A percentile compares a stretch with the other conserved stretches of the same genome.
Evolutionary conservation across 352 stramenopile species (phyloP).

Genomic region (Phytophthora megakarya): DNA sequence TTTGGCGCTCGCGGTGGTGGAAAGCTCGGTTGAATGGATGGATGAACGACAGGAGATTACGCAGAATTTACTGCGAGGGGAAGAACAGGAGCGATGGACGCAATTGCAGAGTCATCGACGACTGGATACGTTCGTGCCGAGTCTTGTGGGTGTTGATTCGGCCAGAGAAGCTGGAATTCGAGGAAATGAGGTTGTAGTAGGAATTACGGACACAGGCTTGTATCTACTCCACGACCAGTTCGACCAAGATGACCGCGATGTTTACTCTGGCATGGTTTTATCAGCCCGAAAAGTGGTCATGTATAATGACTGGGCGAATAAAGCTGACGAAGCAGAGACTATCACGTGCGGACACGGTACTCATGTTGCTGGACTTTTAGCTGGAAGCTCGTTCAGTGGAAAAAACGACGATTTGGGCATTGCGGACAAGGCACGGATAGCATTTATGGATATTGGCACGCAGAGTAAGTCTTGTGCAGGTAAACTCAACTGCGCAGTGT

Average conservation of each 20-base stretch:
- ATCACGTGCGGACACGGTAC: constrained; percentile 88
- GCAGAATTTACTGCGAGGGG: constrained; percentile 38
- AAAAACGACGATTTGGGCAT: constrained; percentile 67
- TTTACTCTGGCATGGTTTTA: constrained; percentile 49
- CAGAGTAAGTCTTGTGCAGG: constrained; percentile 58
- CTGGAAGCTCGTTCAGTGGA: constrained; percentile 74
- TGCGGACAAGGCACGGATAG: constrained; percentile 77
- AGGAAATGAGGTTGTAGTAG: constrained; percentile 73
- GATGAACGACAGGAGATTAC: constrained; percentile 50
- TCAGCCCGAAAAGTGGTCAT: constrained; percentile 75
- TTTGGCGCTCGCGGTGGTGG: constrained; percentile 51
- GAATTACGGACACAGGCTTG: constrained; percentile 82
- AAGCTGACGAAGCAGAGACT: constrained; percentile 63
- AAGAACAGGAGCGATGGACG: constrained; percentile 32
- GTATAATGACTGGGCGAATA: constrained; percentile 80
- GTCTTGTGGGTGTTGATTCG: constrained; percentile 67
- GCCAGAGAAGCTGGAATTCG: constrained; percentile 65
- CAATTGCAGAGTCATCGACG: constrained; percentile 40
- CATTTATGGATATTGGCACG: constrained; percentile 91
- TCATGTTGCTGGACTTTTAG: constrained; percentile 83
- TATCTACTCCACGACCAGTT: constrained; percentile 88
- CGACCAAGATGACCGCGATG: constrained; percentile 59
- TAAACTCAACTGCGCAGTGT: constrained; percentile 53
- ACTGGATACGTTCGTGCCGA: constrained; percentile 67
- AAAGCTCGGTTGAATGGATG: constrained; percentile 67